Conservation (phyloP, 177 flowering plant species). For the Telopea speciosissima region DNA sequence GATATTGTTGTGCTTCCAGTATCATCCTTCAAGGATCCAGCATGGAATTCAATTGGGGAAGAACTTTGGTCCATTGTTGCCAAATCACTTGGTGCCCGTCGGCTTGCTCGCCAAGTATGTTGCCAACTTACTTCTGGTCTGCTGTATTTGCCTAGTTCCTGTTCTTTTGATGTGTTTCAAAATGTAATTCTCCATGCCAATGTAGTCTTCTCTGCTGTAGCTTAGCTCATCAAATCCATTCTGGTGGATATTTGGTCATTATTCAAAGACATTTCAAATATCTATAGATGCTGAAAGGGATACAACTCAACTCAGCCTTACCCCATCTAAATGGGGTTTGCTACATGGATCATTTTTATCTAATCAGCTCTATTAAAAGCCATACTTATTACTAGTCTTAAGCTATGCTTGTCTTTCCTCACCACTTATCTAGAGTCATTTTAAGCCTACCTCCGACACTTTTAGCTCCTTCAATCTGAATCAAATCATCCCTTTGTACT, state of each 20-base stretch:
- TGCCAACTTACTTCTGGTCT: neutral
- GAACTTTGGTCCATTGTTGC: conserved; percentile 82
- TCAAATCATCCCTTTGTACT: too few species aligned
- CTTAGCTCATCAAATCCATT: neutral
- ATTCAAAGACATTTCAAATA: neutral
- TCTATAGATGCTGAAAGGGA: neutral
- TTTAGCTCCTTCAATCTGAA: too few species aligned
- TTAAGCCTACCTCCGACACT: too few species aligned
- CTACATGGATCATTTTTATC: too few species aligned
- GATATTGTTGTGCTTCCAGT: conserved; percentile 84
- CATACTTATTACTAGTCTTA: too few species aligned
- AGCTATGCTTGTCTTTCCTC: too few species aligned
- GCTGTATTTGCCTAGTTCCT: neutral
- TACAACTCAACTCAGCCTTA: neutral
- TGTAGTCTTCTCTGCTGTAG: neutral
- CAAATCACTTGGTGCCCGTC: conserved; percentile 54
- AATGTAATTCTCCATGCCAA: neutral
- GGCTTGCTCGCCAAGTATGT: conserved; percentile 89
- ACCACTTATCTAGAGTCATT: too few species aligned
- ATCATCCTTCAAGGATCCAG: conserved; percentile 63
- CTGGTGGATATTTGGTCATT: conserved; percentile 3
- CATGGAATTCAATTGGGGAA: conserved; percentile 56
- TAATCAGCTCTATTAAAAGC: too few species aligned
- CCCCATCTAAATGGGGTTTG: too few species aligned
- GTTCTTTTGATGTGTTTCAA: neutral